Conservation (phyloP, 2,329 filamentous ascomycete genomes). For the Graphilbum fragrans region DNA sequence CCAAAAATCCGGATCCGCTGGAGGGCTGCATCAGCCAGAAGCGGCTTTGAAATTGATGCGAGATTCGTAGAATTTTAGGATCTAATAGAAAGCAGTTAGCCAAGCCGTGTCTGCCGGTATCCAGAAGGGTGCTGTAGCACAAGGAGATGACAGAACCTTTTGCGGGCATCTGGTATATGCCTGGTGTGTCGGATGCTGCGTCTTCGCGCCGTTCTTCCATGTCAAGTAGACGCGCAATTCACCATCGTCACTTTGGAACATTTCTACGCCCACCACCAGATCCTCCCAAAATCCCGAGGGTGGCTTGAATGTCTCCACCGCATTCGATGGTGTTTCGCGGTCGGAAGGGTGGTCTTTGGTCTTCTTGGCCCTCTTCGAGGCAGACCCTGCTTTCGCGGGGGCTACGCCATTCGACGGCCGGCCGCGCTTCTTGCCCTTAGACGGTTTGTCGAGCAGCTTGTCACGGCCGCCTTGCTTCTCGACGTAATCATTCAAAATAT, state of each 20-base stretch:
- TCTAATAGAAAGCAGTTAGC: constrained; percentile 22
- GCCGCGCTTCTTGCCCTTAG: constrained; percentile 24
- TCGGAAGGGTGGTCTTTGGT: constrained; percentile 37
- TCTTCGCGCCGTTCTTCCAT: constrained; percentile 65
- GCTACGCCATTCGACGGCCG: too few relatives aligned
- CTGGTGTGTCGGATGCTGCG: constrained; percentile 55
- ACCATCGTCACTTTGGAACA: constrained; percentile 53
- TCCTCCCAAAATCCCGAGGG: constrained; percentile 70
- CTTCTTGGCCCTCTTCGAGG: constrained; percentile 34
- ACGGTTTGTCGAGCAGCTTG: constrained; percentile 35
- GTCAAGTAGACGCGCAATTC: constrained; percentile 56
- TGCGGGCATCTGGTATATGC: constrained; percentile 70
- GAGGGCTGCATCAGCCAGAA: neutral
- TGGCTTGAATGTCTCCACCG: constrained; percentile 43
- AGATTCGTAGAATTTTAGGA: constrained; percentile 47
- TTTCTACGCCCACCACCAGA: constrained; percentile 57
- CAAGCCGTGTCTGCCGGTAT: neutral
- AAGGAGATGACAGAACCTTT: constrained; percentile 30
- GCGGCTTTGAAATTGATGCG: constrained; percentile 30
- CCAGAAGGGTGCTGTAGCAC: neutral
- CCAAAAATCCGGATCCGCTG: too few relatives aligned
- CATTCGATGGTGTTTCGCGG: constrained; percentile 33
- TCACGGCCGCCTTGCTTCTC: constrained; percentile 50
- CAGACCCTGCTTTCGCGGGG: too few relatives aligned
- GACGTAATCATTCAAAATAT: constrained; percentile 55